These are phyloP conservation scores for Ustilago lituana DNA, from an alignment of 1,284 basidiomycete genomes.

Conservation along the genomic window DNA sequence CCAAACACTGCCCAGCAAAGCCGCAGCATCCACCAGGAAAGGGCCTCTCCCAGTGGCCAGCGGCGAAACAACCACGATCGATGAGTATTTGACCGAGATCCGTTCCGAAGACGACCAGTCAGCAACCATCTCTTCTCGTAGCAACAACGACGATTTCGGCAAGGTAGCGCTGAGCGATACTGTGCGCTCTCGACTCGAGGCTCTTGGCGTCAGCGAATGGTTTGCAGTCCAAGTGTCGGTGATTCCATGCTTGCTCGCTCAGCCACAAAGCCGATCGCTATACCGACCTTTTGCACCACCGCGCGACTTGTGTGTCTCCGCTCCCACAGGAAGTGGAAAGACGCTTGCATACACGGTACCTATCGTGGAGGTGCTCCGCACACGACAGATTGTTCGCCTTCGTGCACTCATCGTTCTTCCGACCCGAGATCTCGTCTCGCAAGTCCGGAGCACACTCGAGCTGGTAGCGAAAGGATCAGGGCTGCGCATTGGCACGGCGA, in stretches of 20 bases:
- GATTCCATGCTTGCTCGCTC: constrained; percentile 78
- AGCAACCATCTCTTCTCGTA: constrained; percentile 7
- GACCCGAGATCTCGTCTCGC: constrained; percentile 91
- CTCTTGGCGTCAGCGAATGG: constrained; percentile 62
- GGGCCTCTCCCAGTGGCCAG: not conserved
- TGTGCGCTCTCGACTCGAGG: constrained; percentile 45
- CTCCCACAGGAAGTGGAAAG: constrained; percentile 96
- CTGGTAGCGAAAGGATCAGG: constrained; percentile 77
- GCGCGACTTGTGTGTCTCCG: constrained; percentile 91
- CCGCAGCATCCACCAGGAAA: not conserved
- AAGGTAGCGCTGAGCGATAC: constrained; percentile 39
- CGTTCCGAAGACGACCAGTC: constrained; percentile 15
- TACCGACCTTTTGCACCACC: constrained; percentile 79
- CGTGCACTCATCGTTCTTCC: constrained; percentile 93
- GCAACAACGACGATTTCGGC: constrained; percentile 24
- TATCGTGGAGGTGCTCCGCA: constrained; percentile 75
- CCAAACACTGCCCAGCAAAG: constrained; percentile 12
- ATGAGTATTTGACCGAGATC: constrained; percentile 17
- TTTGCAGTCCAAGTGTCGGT: constrained; percentile 79
- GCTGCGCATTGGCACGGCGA: constrained; percentile 74
- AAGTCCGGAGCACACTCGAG: constrained; percentile 94
- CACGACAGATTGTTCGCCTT: constrained; percentile 70
- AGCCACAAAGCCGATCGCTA: constrained; percentile 68
- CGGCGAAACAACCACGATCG: constrained; percentile 6
- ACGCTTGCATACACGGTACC: constrained; percentile 93